A percentile compares a stretch with the other conserved stretches of the same genome.
Evolutionary conservation across 371 early-diverging fungal species (phyloP).

Genomic region (Mucor velutinosus): DNA sequence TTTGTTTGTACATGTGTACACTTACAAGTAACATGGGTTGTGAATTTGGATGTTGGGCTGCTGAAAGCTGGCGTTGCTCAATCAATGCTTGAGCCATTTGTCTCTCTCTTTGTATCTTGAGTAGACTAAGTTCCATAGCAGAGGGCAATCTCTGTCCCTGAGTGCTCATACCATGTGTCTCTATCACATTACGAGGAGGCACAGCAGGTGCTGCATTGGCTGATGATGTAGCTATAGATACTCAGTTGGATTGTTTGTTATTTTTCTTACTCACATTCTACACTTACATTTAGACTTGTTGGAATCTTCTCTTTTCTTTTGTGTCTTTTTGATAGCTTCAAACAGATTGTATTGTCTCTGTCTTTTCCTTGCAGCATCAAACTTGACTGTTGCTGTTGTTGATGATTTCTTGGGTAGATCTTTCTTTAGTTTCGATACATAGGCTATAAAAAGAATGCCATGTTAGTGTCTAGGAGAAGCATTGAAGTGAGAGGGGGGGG

Average conservation of each 20-base stretch:
- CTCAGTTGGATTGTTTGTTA: background rate
- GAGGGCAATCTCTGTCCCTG: conserved; percentile 59
- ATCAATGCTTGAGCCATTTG: conserved; percentile 67
- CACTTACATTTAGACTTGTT: conserved; percentile 29
- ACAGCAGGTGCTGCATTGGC: conserved; percentile 19
- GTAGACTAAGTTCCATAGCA: conserved; percentile 72
- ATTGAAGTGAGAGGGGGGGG: background rate
- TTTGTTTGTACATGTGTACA: background rate
- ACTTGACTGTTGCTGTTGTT: background rate
- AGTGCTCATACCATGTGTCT: conserved; percentile 46
- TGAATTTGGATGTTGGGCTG: conserved; percentile 26
- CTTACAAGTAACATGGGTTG: conserved; percentile 14
- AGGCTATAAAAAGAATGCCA: conserved; percentile 12
- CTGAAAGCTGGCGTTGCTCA: conserved; percentile 69
- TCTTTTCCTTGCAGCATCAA: conserved; percentile 46
- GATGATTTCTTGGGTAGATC: background rate
- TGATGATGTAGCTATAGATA: background rate
- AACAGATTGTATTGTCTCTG: conserved; percentile 44
- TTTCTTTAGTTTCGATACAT: conserved; percentile 24
- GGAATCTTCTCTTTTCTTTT: conserved; percentile 53
- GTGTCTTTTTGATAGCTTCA: conserved; percentile 54
- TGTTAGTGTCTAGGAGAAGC: background rate
- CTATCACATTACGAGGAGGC: conserved; percentile 49
- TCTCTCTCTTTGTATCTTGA: conserved; percentile 75
- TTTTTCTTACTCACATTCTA: too few relatives aligned